A percentile compares a stretch with the other conserved stretches of the same genome.
Conservation (phyloP, 257 asterid species). For the Solanum acaule region DNA sequence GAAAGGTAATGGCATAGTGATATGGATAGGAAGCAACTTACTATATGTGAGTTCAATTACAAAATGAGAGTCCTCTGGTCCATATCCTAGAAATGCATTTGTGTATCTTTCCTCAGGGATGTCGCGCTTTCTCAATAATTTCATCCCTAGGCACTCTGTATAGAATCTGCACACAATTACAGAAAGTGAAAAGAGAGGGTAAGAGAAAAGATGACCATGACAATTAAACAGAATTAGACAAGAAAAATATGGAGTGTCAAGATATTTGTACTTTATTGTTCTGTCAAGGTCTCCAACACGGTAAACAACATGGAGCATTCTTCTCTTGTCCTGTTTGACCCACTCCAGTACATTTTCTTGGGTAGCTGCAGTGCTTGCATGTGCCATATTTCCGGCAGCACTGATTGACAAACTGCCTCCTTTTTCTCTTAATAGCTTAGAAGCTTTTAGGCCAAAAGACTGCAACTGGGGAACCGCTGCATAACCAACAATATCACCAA, state of each 20-base stretch:
- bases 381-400: slow-evolving; percentile 52
- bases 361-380: slow-evolving; percentile 55
- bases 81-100: slow-evolving; percentile 97
- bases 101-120: slow-evolving; percentile 91
- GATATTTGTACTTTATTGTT: slow-evolving; percentile 68
- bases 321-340: slow-evolving; percentile 86
- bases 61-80: slow-evolving; percentile 96
- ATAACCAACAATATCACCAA: slow-evolving; percentile 8
- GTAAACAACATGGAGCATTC: slow-evolving; percentile 98
- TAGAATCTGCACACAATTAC: slow-evolving; percentile 59
- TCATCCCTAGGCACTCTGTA: slow-evolving; percentile 96
- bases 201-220: not conserved
- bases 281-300: slow-evolving; percentile 98
- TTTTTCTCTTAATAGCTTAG: slow-evolving; percentile 37
- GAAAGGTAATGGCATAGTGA: not conserved
- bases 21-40: slow-evolving; percentile 19
- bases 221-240: not conserved
- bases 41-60: slow-evolving; percentile 97
- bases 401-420: slow-evolving; percentile 21
- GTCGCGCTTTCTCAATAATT: slow-evolving; percentile 88
- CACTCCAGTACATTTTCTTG: slow-evolving; percentile 72
- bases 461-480: slow-evolving; percentile 59
- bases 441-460: slow-evolving; percentile 46
- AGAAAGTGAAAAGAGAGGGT: not conserved
- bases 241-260: not conserved